Base-by-base conservation (phyloP, 169 alveolate species). In the Plasmodium relictum region DNA sequence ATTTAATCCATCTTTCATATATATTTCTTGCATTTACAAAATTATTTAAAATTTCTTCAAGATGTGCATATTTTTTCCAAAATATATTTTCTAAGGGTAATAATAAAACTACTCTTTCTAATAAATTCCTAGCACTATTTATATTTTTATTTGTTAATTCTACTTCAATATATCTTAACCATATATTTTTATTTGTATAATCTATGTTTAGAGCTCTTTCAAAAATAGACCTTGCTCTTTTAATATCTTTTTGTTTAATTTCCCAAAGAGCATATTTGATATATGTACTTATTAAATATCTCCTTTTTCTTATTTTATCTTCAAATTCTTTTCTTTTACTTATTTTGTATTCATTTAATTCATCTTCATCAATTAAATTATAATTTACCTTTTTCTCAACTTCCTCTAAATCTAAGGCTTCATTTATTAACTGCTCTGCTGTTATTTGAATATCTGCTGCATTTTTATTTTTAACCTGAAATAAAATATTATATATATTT, bases 181-280 rank as follows among this genome's bases (percentile, higher is more conserved):
- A 99, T 63, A 98, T 76, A 69, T 97, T 93, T 39, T 94, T 94
- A 89, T 98, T 97, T 65, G 97, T 97, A 83, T 97, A 97, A 90
- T 99, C 99, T 20, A 98, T 98, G 71, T 96, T 96, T 50, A 99
- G 90, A 0, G 99, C 99, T 73, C 99, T 94, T 93, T 99, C 99
- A 91, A 95, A 98, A 18, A 98, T 96, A 26, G 99, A 97, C 39
- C 99, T 93, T 6, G 99, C 99, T 41, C 98, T 94, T 18, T 95
- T 88, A 73, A 98, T 97, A 91, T 99, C 99, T 78, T 95, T 93
- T 66, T 98, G 98, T 42, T 96, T 94, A 50, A 98, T 99, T 95
- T 99, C 99, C 99, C 99, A 99, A 69, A 96, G 95, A 5, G 99
- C 99, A 93, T 98, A 98, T 85, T 97, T 98, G 68, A 98, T 94